Base-by-base conservation (phyloP, 2,329 filamentous ascomycete genomes). In the Hypoxylon sp. region DNA sequence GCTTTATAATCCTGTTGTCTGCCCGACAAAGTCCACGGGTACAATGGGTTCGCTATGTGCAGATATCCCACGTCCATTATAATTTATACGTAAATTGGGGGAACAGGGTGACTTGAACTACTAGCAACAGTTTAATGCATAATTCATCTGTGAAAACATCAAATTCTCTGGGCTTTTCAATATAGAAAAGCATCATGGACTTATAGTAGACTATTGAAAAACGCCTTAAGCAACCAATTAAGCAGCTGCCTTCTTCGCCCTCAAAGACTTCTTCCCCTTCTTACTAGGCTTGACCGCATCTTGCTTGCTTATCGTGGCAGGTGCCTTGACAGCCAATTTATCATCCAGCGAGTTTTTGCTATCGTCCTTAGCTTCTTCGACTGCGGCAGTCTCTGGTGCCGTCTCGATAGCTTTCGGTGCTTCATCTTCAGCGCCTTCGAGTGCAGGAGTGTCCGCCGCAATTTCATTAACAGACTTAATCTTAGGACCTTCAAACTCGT, bases 401-500 rank as follows among this genome's bases (percentile, higher is more conserved):
- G 77, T 78, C 72, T 83, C 81, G 25, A 83, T 79, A 23, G 80
- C 76, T 72, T 82, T 80, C 2, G 75, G 75, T 32, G 72, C 70
- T 57, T 80, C 77, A 59, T 79, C 77, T 60, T 78, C 75, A 11
- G 72, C 78, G 30, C 76, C 77, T 75, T 81, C 79, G 34, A 81
- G 72, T 25, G 79, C 76, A 38, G 78, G 73, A 60, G 75, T 72
- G 14, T 75, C 77, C 60, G 76, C 76, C 43, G 80, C 76, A 23
- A 76, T 77, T n/a, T 83, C 82, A 23, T 81, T 75, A 11, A 83
- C 80, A 7, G 77, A 77, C 84, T 93, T 97, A 72, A 97, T 81
- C 72, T 85, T 82, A 0, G 93, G 93, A 21, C 88, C 86, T 56
- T 93, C 87, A 75, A 93, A 94, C 67, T 96, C 90, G 80, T 99